Percentiles rank a stretch among this genome's conserved stretches.
phyloP scores from a whole-genome alignment of 768 basidiomycete species.

The Chalciporus sphaerocephalus region DNA sequence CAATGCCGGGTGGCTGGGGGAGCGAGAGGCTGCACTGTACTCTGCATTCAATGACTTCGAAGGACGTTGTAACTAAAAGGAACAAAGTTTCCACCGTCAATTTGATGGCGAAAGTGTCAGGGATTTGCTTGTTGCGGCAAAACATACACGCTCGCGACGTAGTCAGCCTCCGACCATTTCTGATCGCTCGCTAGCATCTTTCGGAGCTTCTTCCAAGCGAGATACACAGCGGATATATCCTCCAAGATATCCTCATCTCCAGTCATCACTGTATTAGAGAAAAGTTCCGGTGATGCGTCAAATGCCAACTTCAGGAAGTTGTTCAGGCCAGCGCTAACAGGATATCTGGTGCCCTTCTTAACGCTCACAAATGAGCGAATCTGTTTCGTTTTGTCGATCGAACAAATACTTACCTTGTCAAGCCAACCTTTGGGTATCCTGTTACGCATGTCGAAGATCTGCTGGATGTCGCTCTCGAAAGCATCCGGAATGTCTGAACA shows the following conservation, averaged over 20 bases:
- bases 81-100: neutral
- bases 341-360: constrained; percentile 8
- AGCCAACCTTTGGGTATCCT: constrained; percentile 42
- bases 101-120: neutral
- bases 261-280: constrained; percentile 27
- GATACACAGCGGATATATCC: constrained; percentile 39
- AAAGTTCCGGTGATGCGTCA: constrained; percentile 36
- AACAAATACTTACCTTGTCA: constrained; percentile 32
- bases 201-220: constrained; percentile 42
- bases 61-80: constrained; percentile 44
- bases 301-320: constrained; percentile 32
- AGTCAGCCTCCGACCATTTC: constrained; percentile 53
- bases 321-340: constrained; percentile 12
- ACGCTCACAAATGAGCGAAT: constrained; percentile 1
- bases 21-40: constrained; percentile 47
- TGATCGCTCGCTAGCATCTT: constrained; percentile 43
- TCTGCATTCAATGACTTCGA: constrained; percentile 38
- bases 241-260: constrained; percentile 28
- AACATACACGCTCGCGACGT: constrained; percentile 50
- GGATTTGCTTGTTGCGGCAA: neutral
- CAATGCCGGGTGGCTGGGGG: constrained; percentile 38
- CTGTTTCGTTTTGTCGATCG: neutral
- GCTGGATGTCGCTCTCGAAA: constrained; percentile 33
- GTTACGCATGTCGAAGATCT: constrained; percentile 37
- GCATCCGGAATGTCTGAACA: constrained; percentile 42